Evolutionary conservation across 768 basidiomycete species (phyloP), one percentile per base, ranked within the genome.

Genomic region (Phanerochaete carnosa): DNA sequence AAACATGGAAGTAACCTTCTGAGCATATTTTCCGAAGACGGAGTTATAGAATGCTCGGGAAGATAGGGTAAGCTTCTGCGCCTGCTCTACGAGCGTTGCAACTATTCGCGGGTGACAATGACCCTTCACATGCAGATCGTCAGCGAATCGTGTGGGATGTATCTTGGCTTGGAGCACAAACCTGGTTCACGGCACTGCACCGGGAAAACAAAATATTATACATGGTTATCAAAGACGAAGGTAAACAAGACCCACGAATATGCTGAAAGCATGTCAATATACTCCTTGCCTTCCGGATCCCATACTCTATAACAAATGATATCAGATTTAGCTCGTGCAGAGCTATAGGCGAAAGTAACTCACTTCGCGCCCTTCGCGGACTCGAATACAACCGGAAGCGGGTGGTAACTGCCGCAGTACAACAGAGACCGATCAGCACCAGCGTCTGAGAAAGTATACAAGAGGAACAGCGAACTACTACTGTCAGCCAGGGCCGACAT

Each of bases 191-290:
- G 45, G 92, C 92, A 30, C 92, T 94, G 66, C 51, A 52, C 13
- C 19, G 30, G 30, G 15, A 16, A n/a, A 33, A 29, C 9, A 16
- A 19, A 33, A 52, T 29, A n/a, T 52, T 33, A 52, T 43, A 19
- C 51, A 23, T 23, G 32, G 29, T 32, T 23, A 52, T 22, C 4
- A 13, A 52, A 8, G 29, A 16, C 30, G 12, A 33, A 9, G 19
- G 51, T 3, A 28, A 23, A 5, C 11, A 51, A 26, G 28, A 78
- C 89, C 78, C 72, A 95, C 92, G 93, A 95, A 77, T 98, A 98
- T 29, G 97, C 97, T 47, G 93, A 92, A 22, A 99, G 81, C 92
- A 98, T 97, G 70, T 99, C 97, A 63, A 98, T 94, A 76, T 97
- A 99, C 70, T 95, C 90, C 55, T 84, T 88, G 64, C 95, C 95